Evolutionary conservation across 768 basidiomycete species (phyloP).

Genomic region (Gyrodon lividus): DNA sequence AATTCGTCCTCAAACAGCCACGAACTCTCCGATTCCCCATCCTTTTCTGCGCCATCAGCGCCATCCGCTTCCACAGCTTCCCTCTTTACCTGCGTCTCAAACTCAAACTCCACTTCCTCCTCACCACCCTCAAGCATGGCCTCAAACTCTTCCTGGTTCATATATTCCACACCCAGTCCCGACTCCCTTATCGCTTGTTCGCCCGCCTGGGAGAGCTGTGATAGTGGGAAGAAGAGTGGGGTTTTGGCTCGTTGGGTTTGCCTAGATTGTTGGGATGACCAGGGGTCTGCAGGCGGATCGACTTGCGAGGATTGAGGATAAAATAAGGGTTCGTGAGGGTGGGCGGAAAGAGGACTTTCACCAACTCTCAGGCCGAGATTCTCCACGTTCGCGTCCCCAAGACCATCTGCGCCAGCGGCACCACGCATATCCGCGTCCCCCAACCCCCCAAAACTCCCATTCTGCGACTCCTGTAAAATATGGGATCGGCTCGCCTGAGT

Average conservation of each 20-base stretch:
- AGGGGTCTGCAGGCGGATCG: constrained; percentile 5
- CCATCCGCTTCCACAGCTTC: constrained; percentile 1
- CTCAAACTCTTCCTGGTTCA: constrained; percentile 60
- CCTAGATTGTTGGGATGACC: background rate
- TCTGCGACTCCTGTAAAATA: constrained; percentile 17
- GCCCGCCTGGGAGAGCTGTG: constrained; percentile 61
- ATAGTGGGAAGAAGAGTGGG: constrained; percentile 46
- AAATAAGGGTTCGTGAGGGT: constrained; percentile 18
- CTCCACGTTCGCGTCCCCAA: background rate
- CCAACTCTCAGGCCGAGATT: constrained; percentile 3
- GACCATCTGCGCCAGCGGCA: constrained; percentile 1
- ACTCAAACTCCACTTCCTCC: constrained; percentile 31
- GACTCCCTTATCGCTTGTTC: constrained; percentile 53
- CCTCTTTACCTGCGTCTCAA: background rate
- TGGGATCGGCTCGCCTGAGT: constrained; percentile 9
- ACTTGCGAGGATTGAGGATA: constrained; percentile 26
- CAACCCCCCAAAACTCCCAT: constrained; percentile 15
- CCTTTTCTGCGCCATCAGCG: constrained; percentile 1
- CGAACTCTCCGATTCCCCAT: constrained; percentile 20
- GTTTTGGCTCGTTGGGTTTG: constrained; percentile 14
- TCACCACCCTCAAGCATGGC: constrained; percentile 40
- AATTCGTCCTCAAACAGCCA: constrained; percentile 34
- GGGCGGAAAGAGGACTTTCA: constrained; percentile 4
- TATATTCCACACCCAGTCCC: constrained; percentile 66
- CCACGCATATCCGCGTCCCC: constrained; percentile 7